Percentiles rank a stretch among this genome's conserved stretches.
Evolutionary conservation across 768 basidiomycete species (phyloP).

Genomic region (Rhodosporidiobolus odoratus): DNA sequence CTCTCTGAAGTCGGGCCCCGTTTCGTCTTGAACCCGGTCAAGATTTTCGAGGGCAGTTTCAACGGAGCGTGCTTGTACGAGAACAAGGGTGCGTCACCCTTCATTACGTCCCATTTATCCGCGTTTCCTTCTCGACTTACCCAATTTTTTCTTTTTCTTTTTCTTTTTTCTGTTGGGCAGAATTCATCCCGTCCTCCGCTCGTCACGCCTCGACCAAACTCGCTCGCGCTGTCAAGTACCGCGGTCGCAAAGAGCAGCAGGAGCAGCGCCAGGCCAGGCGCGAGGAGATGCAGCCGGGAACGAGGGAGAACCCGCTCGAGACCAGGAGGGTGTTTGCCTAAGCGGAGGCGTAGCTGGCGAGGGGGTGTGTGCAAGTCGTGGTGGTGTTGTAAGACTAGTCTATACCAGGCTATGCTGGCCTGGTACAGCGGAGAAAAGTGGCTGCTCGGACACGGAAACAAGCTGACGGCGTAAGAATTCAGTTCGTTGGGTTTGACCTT

Average conservation of each 20-base stretch:
- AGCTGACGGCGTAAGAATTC: no score
- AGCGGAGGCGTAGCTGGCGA: slow-evolving; percentile 32
- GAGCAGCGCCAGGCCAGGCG: slow-evolving; percentile 61
- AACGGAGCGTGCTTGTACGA: slow-evolving; percentile 89
- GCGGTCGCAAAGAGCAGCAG: slow-evolving; percentile 71
- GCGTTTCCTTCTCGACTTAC: neutral
- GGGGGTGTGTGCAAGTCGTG: neutral
- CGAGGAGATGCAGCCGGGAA: slow-evolving; percentile 59
- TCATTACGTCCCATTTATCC: slow-evolving; percentile 13
- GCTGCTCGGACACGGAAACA: no score
- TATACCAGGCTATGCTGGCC: no score
- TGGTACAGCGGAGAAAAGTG: no score
- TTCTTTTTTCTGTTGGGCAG: slow-evolving; percentile 49
- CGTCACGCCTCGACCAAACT: slow-evolving; percentile 65
- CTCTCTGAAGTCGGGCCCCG: slow-evolving; percentile 95
- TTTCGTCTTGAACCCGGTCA: slow-evolving; percentile 93
- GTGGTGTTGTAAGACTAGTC: neutral
- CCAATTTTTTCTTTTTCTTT: neutral
- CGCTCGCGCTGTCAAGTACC: slow-evolving; percentile 75
- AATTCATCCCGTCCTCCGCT: slow-evolving; percentile 84
- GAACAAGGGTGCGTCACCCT: slow-evolving; percentile 68
- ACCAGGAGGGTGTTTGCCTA: slow-evolving; percentile 86
- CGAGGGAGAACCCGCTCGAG: slow-evolving; percentile 63
- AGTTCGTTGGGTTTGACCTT: no score
- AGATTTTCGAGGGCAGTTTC: slow-evolving; percentile 97